Evolutionary conservation across 2,329 filamentous ascomycete species (phyloP).

Genomic region (Diatrype stigma): DNA sequence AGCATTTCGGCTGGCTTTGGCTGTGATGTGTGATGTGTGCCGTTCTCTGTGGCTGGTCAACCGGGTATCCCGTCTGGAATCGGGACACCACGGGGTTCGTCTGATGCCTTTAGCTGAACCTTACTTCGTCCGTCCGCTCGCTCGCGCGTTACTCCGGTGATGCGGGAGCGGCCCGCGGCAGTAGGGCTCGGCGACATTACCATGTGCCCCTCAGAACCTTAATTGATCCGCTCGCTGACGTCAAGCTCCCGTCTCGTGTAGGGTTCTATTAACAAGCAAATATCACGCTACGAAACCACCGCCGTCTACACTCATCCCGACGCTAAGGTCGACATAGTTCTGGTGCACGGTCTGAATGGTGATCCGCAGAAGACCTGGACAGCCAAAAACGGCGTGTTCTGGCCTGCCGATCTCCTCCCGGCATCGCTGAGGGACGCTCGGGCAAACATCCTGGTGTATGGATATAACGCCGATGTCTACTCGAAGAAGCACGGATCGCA

Average conservation of each 20-base stretch:
- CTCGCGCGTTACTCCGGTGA: background rate
- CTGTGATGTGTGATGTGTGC: background rate
- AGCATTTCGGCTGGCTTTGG: no score
- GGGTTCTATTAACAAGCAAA: slow-evolving; percentile 46
- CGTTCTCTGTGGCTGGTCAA: background rate
- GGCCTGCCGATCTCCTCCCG: slow-evolving; percentile 66
- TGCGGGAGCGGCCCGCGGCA: background rate
- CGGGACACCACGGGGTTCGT: background rate
- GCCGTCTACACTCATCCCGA: slow-evolving; percentile 56
- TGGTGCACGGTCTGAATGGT: slow-evolving; percentile 69
- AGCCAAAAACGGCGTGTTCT: slow-evolving; percentile 55
- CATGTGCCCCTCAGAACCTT: background rate
- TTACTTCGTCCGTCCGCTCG: background rate
- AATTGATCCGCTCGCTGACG: background rate
- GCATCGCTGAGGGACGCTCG: slow-evolving; percentile 50
- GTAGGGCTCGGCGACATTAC: background rate
- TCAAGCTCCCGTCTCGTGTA: slow-evolving; percentile 19
- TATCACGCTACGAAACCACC: slow-evolving; percentile 54
- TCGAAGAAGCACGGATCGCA: slow-evolving; percentile 44
- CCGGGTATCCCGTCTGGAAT: background rate
- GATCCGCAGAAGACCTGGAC: slow-evolving; percentile 62
- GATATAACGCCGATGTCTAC: slow-evolving; percentile 67
- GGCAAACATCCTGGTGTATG: slow-evolving; percentile 66
- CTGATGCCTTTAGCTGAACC: background rate
- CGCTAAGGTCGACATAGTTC: slow-evolving; percentile 60